Percentiles rank a stretch among this genome's conserved stretches.
phyloP scores from a whole-genome alignment of 257 asterid genomes.

The Thymus quinquecostatus region DNA sequence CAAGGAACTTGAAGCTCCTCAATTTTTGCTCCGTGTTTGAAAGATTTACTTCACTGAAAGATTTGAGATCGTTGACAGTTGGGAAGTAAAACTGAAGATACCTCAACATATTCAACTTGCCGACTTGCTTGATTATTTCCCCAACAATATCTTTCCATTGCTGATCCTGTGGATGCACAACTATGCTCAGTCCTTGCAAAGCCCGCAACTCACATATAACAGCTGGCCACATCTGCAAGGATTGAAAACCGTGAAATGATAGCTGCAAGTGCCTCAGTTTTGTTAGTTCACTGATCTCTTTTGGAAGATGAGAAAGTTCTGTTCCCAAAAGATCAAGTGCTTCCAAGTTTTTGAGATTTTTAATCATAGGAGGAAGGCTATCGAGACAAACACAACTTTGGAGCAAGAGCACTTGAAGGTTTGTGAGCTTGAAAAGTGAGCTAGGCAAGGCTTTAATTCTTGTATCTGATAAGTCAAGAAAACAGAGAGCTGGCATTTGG shows the following conservation, averaged over 20 bases:
- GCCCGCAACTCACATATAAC: too few species aligned
- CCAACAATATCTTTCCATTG: conserved; percentile 25
- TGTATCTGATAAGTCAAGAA: conserved; percentile 39
- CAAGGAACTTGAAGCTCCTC: conserved; percentile 27
- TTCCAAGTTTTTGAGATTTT: conserved; percentile 23
- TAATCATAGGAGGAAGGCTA: conserved; percentile 22
- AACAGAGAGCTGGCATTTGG: conserved; percentile 22
- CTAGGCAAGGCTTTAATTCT: conserved; percentile 29
- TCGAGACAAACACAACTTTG: conserved; percentile 30
- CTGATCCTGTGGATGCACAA: conserved; percentile 40
- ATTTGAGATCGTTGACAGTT: too few species aligned
- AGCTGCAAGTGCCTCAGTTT: conserved; percentile 29
- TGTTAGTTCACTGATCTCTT: conserved; percentile 30
- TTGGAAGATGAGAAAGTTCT: conserved; percentile 32
- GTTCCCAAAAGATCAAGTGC: conserved; percentile 40
- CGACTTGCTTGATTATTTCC: conserved; percentile 4
- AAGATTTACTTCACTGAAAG: not conserved
- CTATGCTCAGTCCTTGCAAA: conserved; percentile 24
- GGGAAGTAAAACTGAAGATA: too few species aligned
- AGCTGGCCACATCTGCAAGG: too few species aligned
- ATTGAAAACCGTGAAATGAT: conserved; percentile 31
- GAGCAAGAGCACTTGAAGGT: conserved; percentile 33
- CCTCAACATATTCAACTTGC: not conserved
- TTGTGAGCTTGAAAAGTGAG: conserved; percentile 29
- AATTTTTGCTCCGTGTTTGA: conserved; percentile 11